phyloP scores from a whole-genome alignment of 805 yeast genomes.

The Hagleromyces aurorensis region DNA sequence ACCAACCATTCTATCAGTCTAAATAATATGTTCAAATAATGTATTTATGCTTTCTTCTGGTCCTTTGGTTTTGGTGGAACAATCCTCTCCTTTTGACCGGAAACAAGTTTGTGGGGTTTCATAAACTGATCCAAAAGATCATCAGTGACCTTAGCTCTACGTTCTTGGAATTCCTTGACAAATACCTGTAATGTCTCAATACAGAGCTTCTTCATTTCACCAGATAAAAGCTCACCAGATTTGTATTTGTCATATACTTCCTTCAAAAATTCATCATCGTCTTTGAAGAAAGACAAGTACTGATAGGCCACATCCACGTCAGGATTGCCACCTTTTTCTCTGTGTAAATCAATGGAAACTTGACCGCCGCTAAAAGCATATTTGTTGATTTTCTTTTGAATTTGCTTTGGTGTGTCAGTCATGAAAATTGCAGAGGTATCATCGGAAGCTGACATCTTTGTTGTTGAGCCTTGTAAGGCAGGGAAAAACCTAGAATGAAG shows the following conservation, averaged over 20 bases:
- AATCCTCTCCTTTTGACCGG: conserved; percentile 65
- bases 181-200: conserved; percentile 72
- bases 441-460: conserved; percentile 95
- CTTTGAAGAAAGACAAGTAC: conserved; percentile 79
- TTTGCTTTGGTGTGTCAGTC: conserved; percentile 90
- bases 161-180: conserved; percentile 74
- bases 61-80: conserved; percentile 59
- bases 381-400: conserved; percentile 90
- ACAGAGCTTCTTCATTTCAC: conserved; percentile 88
- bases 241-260: conserved; percentile 57
- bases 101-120: conserved; percentile 74
- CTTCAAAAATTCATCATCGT: conserved; percentile 75
- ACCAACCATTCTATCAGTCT: not conserved
- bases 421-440: conserved; percentile 86
- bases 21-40: not conserved
- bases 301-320: conserved; percentile 95
- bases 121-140: conserved; percentile 58
- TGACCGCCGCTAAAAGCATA: conserved; percentile 95
- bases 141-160: conserved; percentile 59
- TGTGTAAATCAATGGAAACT: conserved; percentile 81
- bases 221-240: conserved; percentile 77
- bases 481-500: conserved; percentile 96
- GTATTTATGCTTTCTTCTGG: conserved; percentile 34
- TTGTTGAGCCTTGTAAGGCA: conserved; percentile 90
- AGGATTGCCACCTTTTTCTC: conserved; percentile 84